Percentiles rank a stretch among this genome's conserved stretches.
Conservation (phyloP, 768 basidiomycete species). For the Boletus pseudo-olivaceus region DNA sequence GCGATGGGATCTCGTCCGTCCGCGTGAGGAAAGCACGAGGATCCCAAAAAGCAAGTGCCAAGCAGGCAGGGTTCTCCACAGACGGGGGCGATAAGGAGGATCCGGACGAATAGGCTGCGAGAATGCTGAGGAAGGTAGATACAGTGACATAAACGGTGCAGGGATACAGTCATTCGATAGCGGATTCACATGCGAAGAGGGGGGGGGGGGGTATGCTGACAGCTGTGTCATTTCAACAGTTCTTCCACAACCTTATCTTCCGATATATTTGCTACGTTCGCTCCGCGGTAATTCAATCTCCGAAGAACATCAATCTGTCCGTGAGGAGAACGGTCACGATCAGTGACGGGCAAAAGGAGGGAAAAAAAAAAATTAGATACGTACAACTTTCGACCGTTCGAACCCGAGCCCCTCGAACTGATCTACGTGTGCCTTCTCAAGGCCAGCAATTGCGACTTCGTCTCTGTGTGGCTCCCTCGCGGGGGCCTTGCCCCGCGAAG, state of each 20-base stretch:
- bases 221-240: conserved; percentile 55
- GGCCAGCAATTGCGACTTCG: conserved; percentile 68
- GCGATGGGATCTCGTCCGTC: conserved; percentile 7
- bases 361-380: conserved; percentile 31
- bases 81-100: conserved; percentile 10
- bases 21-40: neutral
- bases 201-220: conserved; percentile 21
- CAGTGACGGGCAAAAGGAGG: neutral
- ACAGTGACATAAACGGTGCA: conserved; percentile 25
- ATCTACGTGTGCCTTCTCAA: conserved; percentile 79
- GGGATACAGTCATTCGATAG: conserved; percentile 23
- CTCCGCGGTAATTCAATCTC: conserved; percentile 82
- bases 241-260: conserved; percentile 87
- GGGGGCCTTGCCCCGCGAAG: conserved; percentile 38
- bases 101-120: conserved; percentile 16
- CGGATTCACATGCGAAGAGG: conserved; percentile 14
- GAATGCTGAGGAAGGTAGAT: conserved; percentile 17
- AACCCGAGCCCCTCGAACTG: conserved; percentile 85
- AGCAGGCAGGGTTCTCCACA: conserved; percentile 6
- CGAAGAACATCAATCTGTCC: conserved; percentile 82
- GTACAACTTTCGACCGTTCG: conserved; percentile 76
- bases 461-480: conserved; percentile 34
- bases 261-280: conserved; percentile 73
- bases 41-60: conserved; percentile 2
- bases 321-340: neutral